Conservation (phyloP, 495 filamentous ascomycete genomes). For the Daldinia childiae region DNA sequence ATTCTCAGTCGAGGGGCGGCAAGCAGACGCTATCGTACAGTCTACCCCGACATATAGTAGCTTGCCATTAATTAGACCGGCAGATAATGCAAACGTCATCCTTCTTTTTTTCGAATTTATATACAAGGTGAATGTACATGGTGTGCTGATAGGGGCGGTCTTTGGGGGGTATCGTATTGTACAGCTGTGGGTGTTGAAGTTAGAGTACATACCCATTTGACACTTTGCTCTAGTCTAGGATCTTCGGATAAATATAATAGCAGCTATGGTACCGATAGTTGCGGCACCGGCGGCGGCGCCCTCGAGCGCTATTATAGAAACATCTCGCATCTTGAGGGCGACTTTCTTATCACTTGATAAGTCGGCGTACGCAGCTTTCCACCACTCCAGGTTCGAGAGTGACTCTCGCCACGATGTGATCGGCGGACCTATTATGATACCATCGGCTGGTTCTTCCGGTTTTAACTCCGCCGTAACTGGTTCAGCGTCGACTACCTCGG, state of each 20-base stretch:
- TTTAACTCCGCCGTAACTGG: background rate
- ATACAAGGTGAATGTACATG: constrained; percentile 7
- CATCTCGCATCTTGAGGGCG: constrained; percentile 74
- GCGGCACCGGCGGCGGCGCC: constrained; percentile 77
- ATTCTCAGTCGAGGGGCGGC: constrained; percentile 25
- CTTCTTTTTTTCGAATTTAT: constrained; percentile 20
- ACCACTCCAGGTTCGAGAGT: constrained; percentile 55
- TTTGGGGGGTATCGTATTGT: constrained; percentile 29
- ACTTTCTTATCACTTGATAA: constrained; percentile 77
- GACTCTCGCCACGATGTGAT: constrained; percentile 60
- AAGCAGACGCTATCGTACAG: constrained; percentile 24
- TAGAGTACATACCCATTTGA: constrained; percentile 13
- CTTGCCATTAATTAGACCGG: constrained; percentile 36
- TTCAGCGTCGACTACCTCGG: constrained; percentile 20
- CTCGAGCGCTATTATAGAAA: constrained; percentile 75
- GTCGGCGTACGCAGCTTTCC: constrained; percentile 54
- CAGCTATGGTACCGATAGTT: constrained; percentile 66
- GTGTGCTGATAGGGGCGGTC: background rate
- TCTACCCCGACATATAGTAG: constrained; percentile 33
- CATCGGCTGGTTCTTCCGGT: constrained; percentile 5
- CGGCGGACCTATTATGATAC: constrained; percentile 11
- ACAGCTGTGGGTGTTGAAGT: constrained; percentile 14
- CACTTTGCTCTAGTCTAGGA: constrained; percentile 9
- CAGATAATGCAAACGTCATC: constrained; percentile 39
- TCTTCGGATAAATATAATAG: constrained; percentile 60